Evolutionary conservation across 164 flowering plant species (phyloP).

Genomic region (Berberis vulgaris): DNA sequence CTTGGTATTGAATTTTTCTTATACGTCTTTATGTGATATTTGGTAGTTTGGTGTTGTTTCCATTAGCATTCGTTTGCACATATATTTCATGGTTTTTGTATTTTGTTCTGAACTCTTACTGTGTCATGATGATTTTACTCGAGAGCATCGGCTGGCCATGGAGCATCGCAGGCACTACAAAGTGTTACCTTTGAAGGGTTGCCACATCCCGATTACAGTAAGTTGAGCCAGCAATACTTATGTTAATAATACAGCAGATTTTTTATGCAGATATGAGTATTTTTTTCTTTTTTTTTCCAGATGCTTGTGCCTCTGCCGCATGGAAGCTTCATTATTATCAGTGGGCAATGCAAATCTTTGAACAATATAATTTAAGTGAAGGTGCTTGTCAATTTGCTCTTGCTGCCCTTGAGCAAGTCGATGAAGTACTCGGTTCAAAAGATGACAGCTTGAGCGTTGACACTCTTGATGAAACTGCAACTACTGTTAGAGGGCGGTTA

Average conservation of each 20-base stretch:
- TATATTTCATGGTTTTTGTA: conserved; percentile 2
- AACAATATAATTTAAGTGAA: conserved; percentile 72
- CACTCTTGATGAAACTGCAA: conserved; percentile 43
- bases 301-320: conserved; percentile 36
- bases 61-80: not conserved
- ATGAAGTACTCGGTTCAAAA: conserved; percentile 46
- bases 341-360: conserved; percentile 94
- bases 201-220: conserved; percentile 37
- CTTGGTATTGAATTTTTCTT: too few species aligned
- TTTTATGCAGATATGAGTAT: not conserved
- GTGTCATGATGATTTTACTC: not conserved
- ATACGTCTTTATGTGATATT: too few species aligned
- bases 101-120: not conserved
- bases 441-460: conserved; percentile 17
- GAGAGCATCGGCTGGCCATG: conserved; percentile 77
- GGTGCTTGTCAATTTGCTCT: conserved; percentile 92
- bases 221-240: conserved; percentile 12
- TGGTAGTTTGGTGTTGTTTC: too few species aligned
- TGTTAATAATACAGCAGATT: not conserved
- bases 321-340: conserved; percentile 96
- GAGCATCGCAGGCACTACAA: conserved; percentile 56
- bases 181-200: conserved; percentile 53
- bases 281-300: conserved; percentile 21
- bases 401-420: conserved; percentile 96
- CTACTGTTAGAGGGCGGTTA: conserved; percentile 64